Evolutionary conservation across 2,329 filamentous ascomycete species (phyloP).

Genomic region (Penicillium sp.): DNA sequence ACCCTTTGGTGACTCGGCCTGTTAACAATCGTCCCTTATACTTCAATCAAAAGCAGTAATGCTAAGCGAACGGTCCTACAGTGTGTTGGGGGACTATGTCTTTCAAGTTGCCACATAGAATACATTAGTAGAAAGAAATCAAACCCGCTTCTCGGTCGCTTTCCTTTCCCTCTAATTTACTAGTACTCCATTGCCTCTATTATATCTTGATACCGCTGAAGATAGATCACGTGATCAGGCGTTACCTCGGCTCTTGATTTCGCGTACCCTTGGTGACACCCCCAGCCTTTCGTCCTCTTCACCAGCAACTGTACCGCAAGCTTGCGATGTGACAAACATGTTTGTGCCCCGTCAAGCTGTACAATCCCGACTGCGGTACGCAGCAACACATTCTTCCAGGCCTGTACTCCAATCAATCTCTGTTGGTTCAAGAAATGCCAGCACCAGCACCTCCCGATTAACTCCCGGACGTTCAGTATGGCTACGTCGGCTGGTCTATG

Average conservation of each 20-base stretch:
- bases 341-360: conserved; percentile 30
- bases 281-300: not conserved
- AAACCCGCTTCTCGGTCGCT: too few species aligned
- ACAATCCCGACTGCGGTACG: conserved; percentile 27
- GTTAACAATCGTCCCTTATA: too few species aligned
- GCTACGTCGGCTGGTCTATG: conserved; percentile 42
- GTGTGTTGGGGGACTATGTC: too few species aligned
- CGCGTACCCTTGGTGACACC: not conserved
- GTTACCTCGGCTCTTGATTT: not conserved
- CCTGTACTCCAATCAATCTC: conserved; percentile 11
- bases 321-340: conserved; percentile 36
- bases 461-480: conserved; percentile 34
- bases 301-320: not conserved
- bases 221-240: not conserved
- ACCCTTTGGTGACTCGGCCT: too few species aligned
- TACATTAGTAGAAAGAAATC: too few species aligned
- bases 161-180: too few species aligned
- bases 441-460: conserved; percentile 26
- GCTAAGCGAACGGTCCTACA: too few species aligned
- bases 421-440: conserved; percentile 23
- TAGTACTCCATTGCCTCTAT: too few species aligned
- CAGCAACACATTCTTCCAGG: conserved; percentile 6
- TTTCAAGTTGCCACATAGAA: too few species aligned
- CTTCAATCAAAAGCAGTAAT: too few species aligned
- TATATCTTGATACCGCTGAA: too few species aligned